phyloP scores from a whole-genome alignment of 306 rosid species.

The Cucumis sativus region Cucumber_9930_V3 NC_026657.2:35860501-35861000 shows the following conservation, averaged over 20 bases:
- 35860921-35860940: neutral
- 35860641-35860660: no score
- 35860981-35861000: neutral
- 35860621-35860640: no score
- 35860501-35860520: neutral
- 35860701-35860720: no score
- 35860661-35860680: no score
- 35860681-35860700: neutral
- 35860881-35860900: neutral
- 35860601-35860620: neutral
- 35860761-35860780: no score
- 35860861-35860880: neutral
- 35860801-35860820: no score
- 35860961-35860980: neutral
- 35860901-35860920: neutral
- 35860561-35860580: neutral
- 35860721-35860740: no score
- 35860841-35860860: no score
- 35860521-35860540: neutral
- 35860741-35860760: no score
- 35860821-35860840: no score
- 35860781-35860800: no score
- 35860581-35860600: neutral
- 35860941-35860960: neutral
- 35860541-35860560: neutral